Evolutionary conservation across 2,329 filamentous ascomycete species (phyloP), one percentile per base, ranked within the genome.

Genomic region (Macrophomina tecta): DNA sequence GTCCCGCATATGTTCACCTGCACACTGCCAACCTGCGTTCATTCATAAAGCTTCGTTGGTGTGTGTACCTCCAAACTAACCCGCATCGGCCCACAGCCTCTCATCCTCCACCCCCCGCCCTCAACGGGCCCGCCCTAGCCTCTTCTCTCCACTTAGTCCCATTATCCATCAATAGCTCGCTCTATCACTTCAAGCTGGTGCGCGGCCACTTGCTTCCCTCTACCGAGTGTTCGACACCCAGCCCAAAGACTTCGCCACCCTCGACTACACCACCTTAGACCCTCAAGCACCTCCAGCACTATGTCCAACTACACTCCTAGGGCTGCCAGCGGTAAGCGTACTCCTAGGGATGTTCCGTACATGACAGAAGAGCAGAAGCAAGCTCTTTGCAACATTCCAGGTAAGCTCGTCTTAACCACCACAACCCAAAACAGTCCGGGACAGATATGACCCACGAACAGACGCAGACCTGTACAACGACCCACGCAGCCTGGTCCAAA

Each of bases 401-500:
- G 56, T 45, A 62, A 38, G 58, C 12, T 5, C 6, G 5, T 38
- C 40, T 40, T n/a, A 8, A 14, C 16, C 18, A 34, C 28, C 28
- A 7, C 28, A n/a, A 5, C 8, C 3, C 46, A 7, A 49, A 49
- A 28, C 11, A 45, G 9, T 14, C 11, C 18, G n/a, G 5, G 18
- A 18, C 28, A 6, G 40, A 2, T 2, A 11, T 62, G 42, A 51
- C 45, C 28, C 34, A 60, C 56, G 16, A 8, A 5, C 4, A 38
- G n/a, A 9, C 42, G 1, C 9, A 62, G 58, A 62, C 58, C 32
- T 62, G 16, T 62, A 62, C 58, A 18, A 49, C 32, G 58, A 62
- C 45, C 58, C 42, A n/a, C 58, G 58, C 38, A 62, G 58, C 45
- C 58, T 62, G 5, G 58, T 62, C 42, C 58, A 62, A 45, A 62